Evolutionary conservation across 208 protist genomes (phyloP), one percentile per base, ranked within the genome.

Genomic region (Balamuthia mandrillaris): DNA sequence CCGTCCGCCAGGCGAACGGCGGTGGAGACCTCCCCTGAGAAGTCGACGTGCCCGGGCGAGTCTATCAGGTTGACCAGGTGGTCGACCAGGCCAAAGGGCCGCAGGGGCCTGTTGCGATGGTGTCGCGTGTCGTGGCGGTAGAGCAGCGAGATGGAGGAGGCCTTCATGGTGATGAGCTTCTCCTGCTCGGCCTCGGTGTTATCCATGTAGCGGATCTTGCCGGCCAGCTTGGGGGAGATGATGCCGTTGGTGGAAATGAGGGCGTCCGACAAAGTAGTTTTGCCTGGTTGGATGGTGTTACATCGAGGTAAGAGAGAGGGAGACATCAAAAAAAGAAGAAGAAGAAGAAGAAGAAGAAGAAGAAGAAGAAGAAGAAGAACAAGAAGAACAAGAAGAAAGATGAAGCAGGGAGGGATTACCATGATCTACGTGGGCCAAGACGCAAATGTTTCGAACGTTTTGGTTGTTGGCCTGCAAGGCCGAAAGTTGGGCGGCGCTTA

Each of bases 11-110:
- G 88, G 41, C 98, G 92, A 85, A 98, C 97, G 10, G 98, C 98
- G 16, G 97, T 98, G 4, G 97, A 98, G 3, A 99, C 98, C 86
- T 98, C 95, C 54, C 45, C 47, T 7, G 94, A 96, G 88, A 99
- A 99, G 92, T 99, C 98, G 56, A 99, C 97, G 91, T 99, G 98
- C 2, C 98, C 98, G 14, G 98, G 98, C 14, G 97, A 99, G 92
- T 99, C 98, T 33, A 99, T 97, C 5, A 99, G 93, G 89, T 99
- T 99, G 37, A 99, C 91, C 4, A 98, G 87, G 47, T 96, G 94
- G 33, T 45, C 60, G 14, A 56, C 37, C n/a, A n/a, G n/a, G n/a
- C 33, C 51, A 47, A 18, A 41, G 61, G 31, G 54, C 77, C 16
- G 4, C 77, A 12, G 41, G 33, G 4, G 77, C 7, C 56, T 39